Percentiles rank a stretch among this genome's conserved stretches.
These are phyloP conservation scores for Daldinia decipiens DNA, from an alignment of 495 filamentous ascomycete genomes.

Conservation along the genomic window DNA sequence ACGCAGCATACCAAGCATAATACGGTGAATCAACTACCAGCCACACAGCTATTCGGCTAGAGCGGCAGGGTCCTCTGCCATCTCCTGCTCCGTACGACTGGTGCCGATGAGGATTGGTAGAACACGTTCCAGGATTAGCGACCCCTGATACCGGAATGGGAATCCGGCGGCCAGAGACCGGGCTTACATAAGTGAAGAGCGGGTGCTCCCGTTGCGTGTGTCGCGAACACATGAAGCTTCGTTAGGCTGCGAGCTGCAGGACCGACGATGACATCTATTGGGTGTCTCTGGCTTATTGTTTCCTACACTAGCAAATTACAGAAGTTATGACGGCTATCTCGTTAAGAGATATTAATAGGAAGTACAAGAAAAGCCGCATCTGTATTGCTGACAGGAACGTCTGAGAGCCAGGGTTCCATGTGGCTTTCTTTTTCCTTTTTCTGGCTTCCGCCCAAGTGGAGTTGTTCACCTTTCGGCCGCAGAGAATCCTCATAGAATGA, in stretches of 20 bases:
- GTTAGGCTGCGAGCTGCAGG: slow-evolving; percentile 16
- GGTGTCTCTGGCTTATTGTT: slow-evolving; percentile 1
- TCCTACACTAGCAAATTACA: slow-evolving; percentile 7
- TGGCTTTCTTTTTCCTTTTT: slow-evolving; percentile 17
- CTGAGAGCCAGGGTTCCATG: slow-evolving; percentile 19
- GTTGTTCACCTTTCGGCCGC: slow-evolving; percentile 14
- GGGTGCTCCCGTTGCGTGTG: slow-evolving; percentile 37
- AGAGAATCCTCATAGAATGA: slow-evolving; percentile 7
- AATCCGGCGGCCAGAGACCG: slow-evolving; percentile 29
- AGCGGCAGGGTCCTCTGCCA: slow-evolving; percentile 22
- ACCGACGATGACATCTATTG: slow-evolving; percentile 17
- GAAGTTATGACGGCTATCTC: slow-evolving; percentile 5
- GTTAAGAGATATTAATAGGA: slow-evolving; percentile 10
- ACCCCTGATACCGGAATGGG: slow-evolving; percentile 31
- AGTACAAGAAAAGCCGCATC: slow-evolving; percentile 17
- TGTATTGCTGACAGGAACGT: not conserved
- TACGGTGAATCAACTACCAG: slow-evolving; percentile 8
- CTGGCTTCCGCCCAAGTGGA: slow-evolving; percentile 8
- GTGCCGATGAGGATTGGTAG: slow-evolving; percentile 40
- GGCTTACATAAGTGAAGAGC: slow-evolving; percentile 19
- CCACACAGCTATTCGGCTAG: slow-evolving; percentile 23
- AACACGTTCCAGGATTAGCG: slow-evolving; percentile 25
- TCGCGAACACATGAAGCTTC: slow-evolving; percentile 17
- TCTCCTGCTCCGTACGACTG: slow-evolving; percentile 36
- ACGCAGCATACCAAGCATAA: slow-evolving; percentile 1